phyloP scores from a whole-genome alignment of 2,329 filamentous ascomycete genomes.

The Aspergillus sp. region DNA sequence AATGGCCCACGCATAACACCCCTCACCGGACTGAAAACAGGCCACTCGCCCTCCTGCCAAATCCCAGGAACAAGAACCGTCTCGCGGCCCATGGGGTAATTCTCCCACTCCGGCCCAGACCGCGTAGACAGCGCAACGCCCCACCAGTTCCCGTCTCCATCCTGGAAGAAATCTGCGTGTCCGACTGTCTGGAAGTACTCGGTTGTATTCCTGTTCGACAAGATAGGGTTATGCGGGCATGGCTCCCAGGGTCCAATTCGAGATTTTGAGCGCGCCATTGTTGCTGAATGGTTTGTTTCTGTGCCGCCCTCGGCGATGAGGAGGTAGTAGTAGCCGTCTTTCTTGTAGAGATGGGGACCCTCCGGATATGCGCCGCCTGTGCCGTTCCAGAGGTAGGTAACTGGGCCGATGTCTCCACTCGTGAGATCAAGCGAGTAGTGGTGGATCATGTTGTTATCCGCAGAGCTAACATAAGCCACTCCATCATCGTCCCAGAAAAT shows the following conservation, averaged over 20 bases:
- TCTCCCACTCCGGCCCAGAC: slow-evolving; percentile 35
- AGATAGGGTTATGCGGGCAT: slow-evolving; percentile 46
- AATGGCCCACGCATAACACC: slow-evolving; percentile 23
- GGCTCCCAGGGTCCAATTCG: slow-evolving; percentile 47
- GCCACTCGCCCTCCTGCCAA: slow-evolving; percentile 57
- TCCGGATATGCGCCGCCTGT: slow-evolving; percentile 48
- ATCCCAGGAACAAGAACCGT: slow-evolving; percentile 54
- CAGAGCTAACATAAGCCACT: slow-evolving; percentile 16
- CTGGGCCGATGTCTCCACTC: slow-evolving; percentile 20
- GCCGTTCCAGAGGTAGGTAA: slow-evolving; percentile 49
- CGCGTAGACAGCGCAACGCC: slow-evolving; percentile 53
- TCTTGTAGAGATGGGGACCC: slow-evolving; percentile 37
- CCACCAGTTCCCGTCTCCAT: slow-evolving; percentile 59
- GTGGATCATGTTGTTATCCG: slow-evolving; percentile 15
- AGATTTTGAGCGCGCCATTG: slow-evolving; percentile 35
- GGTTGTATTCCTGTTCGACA: slow-evolving; percentile 45
- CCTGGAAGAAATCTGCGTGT: slow-evolving; percentile 62
- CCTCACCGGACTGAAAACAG: slow-evolving; percentile 29
- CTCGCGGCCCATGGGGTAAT: slow-evolving; percentile 61
- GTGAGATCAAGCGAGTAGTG: slow-evolving; percentile 35
- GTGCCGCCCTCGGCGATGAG: slow-evolving; percentile 36
- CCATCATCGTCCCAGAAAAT: slow-evolving; percentile 29
- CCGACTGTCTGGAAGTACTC: slow-evolving; percentile 58
- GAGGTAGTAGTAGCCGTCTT: slow-evolving; percentile 38
- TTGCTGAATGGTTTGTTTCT: slow-evolving; percentile 31